Base-by-base conservation (phyloP, 352 stramenopile genomes). In the Globisporangium paddicum region DNA sequence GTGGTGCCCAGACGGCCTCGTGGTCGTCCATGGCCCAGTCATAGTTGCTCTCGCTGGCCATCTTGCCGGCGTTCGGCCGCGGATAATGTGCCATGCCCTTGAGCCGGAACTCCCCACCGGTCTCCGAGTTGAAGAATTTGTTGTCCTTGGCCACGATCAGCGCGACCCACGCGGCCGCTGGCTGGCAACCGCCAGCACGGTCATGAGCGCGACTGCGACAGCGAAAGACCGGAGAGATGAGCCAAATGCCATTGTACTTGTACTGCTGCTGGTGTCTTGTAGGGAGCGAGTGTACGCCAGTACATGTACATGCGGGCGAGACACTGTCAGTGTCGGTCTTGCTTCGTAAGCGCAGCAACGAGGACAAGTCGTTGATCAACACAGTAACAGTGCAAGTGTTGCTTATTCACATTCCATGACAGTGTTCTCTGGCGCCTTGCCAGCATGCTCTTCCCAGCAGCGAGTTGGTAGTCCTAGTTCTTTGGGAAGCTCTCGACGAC, bases 21-120 rank as follows among this genome's bases (percentile, higher is more conserved):
- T 85, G 78, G 18, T 84, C 73, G 42, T 93, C 75, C 0, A 71
- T 68, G 30, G 72, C 72, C 67, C 74, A 90, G 54, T 93, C 82
- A 41, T 90, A 73, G 56, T 78, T 84, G 55, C 68, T 42, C 45
- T 75, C 69, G 9, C 82, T 80, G n/a, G n/a, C n/a, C n/a, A n/a
- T n/a, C n/a, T n/a, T n/a, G n/a, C n/a, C n/a, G 11, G 34, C 58
- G 44, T 93, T 93, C 11, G 82, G 77, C 3, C 79, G 73, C 13
- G 80, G 79, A 60, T 85, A 90, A 63, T 90, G 89, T 5, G 72
- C 78, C 66, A 90, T 84, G 42, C 83, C 83, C 49, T 79, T 77
- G 28, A 90, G 73, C 14, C 75, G 75, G 66, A 93, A 82, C 54
- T 90, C 76, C 50, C 72, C 48, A 0, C 71, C 72, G 0, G 67